Evolutionary conservation across 106 monocot genomes (phyloP).

Genomic region (Narthecium ossifragum): DNA sequence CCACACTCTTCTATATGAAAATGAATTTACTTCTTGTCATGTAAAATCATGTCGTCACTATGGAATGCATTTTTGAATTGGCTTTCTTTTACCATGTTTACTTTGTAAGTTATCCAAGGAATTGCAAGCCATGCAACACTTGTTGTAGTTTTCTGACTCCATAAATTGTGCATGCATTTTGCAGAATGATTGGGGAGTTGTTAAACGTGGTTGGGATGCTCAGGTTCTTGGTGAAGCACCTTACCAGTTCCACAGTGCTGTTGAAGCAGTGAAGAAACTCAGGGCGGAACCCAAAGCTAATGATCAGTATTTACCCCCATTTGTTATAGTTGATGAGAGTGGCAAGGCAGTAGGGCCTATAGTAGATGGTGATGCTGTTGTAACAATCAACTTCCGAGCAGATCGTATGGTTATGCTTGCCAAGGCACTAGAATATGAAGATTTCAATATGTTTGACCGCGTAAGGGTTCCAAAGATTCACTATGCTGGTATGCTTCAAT

Average conservation of each 20-base stretch:
- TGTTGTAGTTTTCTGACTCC: too few species aligned
- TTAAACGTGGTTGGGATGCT: constrained; percentile 98
- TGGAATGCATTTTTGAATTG: too few species aligned
- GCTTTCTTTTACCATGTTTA: too few species aligned
- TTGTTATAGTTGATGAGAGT: constrained; percentile 86
- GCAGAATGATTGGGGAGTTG: constrained; percentile 94
- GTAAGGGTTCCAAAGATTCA: constrained; percentile 76
- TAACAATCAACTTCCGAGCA: constrained; percentile 91
- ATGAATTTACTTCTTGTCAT: too few species aligned
- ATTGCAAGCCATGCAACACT: too few species aligned
- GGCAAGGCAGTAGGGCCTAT: constrained; percentile 84
- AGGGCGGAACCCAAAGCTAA: constrained; percentile 60
- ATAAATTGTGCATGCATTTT: constrained; percentile 1
- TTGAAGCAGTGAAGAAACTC: constrained; percentile 88
- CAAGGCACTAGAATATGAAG: constrained; percentile 89
- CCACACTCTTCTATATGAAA: too few species aligned
- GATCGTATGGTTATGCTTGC: constrained; percentile 97
- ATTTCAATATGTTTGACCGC: constrained; percentile 90
- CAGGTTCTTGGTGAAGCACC: constrained; percentile 99
- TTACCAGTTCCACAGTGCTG: constrained; percentile 63
- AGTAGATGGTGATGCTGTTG: constrained; percentile 95
- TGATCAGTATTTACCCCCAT: constrained; percentile 95
- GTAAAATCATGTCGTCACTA: too few species aligned
- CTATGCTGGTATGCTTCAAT: constrained; percentile 98
- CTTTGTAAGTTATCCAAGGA: too few species aligned